phyloP scores from a whole-genome alignment of 768 basidiomycete genomes.

The Tulasnella sp. region DNA sequence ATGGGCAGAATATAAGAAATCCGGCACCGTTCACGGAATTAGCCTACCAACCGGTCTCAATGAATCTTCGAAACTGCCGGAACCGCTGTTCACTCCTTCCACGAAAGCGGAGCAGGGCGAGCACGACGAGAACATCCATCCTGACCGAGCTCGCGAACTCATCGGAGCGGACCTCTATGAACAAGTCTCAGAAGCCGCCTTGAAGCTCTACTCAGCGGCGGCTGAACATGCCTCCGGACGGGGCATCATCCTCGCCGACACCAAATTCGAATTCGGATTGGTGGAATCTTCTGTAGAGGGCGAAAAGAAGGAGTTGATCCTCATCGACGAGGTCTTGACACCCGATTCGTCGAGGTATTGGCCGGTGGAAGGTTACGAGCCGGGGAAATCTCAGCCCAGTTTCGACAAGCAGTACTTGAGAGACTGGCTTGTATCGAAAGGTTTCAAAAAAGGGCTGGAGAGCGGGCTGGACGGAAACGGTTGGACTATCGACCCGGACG shows the following conservation, averaged over 20 bases:
- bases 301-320: constrained; percentile 45
- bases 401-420: constrained; percentile 97
- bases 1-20: constrained; percentile 87
- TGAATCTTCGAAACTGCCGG: constrained; percentile 74
- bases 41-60: constrained; percentile 57
- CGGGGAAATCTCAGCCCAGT: constrained; percentile 70
- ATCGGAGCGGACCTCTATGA: constrained; percentile 55
- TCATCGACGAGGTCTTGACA: constrained; percentile 94
- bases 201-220: constrained; percentile 62
- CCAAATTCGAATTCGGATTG: constrained; percentile 97
- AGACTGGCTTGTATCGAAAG: constrained; percentile 69
- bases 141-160: constrained; percentile 58
- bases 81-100: constrained; percentile 88
- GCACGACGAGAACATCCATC: constrained; percentile 95
- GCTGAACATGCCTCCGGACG: constrained; percentile 57
- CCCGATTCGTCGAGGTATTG: constrained; percentile 98
- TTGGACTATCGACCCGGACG: constrained; percentile 64
- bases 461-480: constrained; percentile 58
- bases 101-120: constrained; percentile 91
- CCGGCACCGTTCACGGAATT: constrained; percentile 81
- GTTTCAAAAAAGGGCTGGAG: constrained; percentile 73
- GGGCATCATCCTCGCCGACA: constrained; percentile 92
- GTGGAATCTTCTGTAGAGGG: constrained; percentile 28
- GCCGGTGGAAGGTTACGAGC: constrained; percentile 62
- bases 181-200: constrained; percentile 44